Evolutionary conservation across 331 rosid genomes (phyloP).

Genomic region (Pyracantha coccinea): DNA sequence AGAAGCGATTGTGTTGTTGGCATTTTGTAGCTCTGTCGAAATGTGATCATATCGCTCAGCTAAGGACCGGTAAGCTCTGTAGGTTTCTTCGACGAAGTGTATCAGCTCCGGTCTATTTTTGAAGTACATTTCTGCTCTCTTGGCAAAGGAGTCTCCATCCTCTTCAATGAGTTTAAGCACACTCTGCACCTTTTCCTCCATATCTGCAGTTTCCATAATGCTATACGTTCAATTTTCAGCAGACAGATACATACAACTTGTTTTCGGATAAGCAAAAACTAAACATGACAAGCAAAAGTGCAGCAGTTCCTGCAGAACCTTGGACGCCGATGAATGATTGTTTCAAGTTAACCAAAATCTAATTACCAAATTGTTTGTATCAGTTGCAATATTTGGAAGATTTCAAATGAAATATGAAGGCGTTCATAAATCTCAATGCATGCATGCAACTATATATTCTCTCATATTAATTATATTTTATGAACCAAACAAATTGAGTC

Average conservation of each 20-base stretch:
- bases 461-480: not conserved
- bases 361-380: too few relatives aligned
- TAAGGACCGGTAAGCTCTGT: conserved; percentile 75
- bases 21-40: conserved; percentile 92
- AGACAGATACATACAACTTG: not conserved
- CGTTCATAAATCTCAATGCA: not conserved
- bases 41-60: conserved; percentile 94
- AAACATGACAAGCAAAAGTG: not conserved
- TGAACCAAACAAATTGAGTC: not conserved
- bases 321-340: too few relatives aligned
- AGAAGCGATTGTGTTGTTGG: conserved; percentile 87
- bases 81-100: conserved; percentile 74
- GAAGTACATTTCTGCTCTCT: conserved; percentile 97
- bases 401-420: not conserved
- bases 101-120: conserved; percentile 89
- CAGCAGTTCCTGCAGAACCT: too few relatives aligned
- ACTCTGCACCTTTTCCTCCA: conserved; percentile 69
- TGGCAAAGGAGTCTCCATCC: conserved; percentile 98
- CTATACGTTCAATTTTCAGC: not conserved
- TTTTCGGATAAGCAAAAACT: not conserved
- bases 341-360: too few relatives aligned
- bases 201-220: conserved; percentile 56
- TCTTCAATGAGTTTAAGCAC: conserved; percentile 54
- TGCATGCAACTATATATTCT: not conserved
- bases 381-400: too few relatives aligned